Conservation (phyloP, 257 asterid species). For the Gynochthodes officinalis region DNA sequence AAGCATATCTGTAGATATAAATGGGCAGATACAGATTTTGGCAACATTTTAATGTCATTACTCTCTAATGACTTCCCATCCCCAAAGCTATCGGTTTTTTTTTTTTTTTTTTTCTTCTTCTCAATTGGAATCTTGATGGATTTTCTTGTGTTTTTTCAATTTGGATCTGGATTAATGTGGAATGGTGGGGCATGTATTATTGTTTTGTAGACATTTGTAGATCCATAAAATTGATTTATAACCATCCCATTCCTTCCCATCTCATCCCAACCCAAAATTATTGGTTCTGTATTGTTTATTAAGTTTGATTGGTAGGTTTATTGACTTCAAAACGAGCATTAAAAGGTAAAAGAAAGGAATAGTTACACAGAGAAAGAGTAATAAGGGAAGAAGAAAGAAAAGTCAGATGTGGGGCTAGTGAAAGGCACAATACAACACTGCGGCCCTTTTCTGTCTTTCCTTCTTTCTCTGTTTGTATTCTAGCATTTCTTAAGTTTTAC, state of each 20-base stretch:
- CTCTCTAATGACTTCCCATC: too few species aligned
- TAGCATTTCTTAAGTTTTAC: background rate
- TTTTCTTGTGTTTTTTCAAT: too few species aligned
- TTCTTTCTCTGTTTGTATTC: background rate
- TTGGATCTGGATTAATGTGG: too few species aligned
- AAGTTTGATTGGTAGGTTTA: slow-evolving; percentile 4
- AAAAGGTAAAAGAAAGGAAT: background rate
- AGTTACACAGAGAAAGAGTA: too few species aligned
- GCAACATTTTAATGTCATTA: background rate
- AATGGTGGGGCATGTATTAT: too few species aligned
- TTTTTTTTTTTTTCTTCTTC: too few species aligned
- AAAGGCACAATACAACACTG: slow-evolving; percentile 19
- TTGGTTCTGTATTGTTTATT: background rate
- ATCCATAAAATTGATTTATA: too few species aligned
- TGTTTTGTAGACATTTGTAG: too few species aligned
- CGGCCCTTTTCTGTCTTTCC: background rate
- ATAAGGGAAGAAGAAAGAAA: background rate
- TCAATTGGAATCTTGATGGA: too few species aligned
- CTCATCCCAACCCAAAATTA: background rate
- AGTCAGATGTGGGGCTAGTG: slow-evolving; percentile 23
- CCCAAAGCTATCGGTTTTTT: too few species aligned
- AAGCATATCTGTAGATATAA: background rate
- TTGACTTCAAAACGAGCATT: slow-evolving; percentile 6
- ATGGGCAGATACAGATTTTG: background rate
- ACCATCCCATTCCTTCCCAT: too few species aligned